A percentile compares a stretch with the other conserved stretches of the same genome.
Evolutionary conservation across 331 rosid genomes (phyloP).

Genomic region (Rhamnella rubrinervis): DNA sequence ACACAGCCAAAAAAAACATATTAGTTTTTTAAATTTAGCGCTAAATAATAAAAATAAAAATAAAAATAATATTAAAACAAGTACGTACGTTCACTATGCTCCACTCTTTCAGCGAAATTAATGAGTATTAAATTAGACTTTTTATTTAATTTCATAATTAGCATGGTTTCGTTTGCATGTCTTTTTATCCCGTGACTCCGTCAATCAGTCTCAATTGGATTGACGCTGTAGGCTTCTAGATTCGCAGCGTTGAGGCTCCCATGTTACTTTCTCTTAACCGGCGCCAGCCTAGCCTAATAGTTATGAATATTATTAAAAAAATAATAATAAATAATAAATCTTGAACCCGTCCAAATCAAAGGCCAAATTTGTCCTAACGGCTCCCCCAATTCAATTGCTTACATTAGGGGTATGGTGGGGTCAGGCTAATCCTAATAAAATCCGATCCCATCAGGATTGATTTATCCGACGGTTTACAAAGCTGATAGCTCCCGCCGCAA

Average conservation of each 20-base stretch:
- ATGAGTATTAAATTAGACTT: no score
- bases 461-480: conserved; percentile 31
- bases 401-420: conserved; percentile 5
- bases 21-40: no score
- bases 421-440: background rate
- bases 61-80: no score
- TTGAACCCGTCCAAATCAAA: background rate
- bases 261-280: background rate
- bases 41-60: no score
- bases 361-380: background rate
- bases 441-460: no score
- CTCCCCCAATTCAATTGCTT: conserved; percentile 18
- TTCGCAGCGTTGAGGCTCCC: background rate
- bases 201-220: background rate
- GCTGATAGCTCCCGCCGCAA: conserved; percentile 32
- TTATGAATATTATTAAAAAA: background rate
- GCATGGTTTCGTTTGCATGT: background rate
- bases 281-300: conserved; percentile 5
- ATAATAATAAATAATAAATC: background rate
- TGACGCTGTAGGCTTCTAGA: background rate
- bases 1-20: no score
- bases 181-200: conserved; percentile 7
- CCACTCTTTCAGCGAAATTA: no score
- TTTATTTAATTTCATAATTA: no score
- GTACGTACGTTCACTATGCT: no score